A percentile compares a stretch with the other conserved stretches of the same genome.
phyloP scores from a whole-genome alignment of 345 rosid genomes.

The Citropsis articulata region DNA sequence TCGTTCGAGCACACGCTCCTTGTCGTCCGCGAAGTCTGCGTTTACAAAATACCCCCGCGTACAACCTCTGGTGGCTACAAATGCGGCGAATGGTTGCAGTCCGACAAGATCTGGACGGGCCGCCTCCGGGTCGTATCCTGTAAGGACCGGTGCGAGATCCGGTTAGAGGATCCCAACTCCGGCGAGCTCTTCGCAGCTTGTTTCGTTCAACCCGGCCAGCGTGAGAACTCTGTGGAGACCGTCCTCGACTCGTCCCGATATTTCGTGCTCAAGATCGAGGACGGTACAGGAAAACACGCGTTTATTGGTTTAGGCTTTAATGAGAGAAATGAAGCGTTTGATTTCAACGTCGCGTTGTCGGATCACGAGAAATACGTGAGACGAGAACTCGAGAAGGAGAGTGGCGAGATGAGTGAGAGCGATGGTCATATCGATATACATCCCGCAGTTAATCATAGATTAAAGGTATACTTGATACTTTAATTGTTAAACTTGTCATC shows the following conservation, averaged over 20 bases:
- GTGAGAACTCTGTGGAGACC: slow-evolving; percentile 86
- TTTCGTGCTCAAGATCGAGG: slow-evolving; percentile 95
- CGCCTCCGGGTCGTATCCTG: slow-evolving; percentile 94
- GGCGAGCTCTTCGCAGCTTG: slow-evolving; percentile 96
- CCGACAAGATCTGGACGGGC: slow-evolving; percentile 99
- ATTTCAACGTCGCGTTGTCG: slow-evolving; percentile 97
- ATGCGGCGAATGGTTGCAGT: slow-evolving; percentile 98
- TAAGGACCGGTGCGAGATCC: slow-evolving; percentile 97
- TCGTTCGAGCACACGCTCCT: slow-evolving; percentile 89
- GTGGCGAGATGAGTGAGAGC: slow-evolving; percentile 52
- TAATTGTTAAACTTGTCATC: not conserved
- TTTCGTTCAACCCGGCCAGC: slow-evolving; percentile 77
- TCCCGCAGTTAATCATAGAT: slow-evolving; percentile 93
- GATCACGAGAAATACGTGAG: slow-evolving; percentile 92
- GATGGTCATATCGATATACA: slow-evolving; percentile 87
- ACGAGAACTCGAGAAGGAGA: slow-evolving; percentile 79
- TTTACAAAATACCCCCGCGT: slow-evolving; percentile 94
- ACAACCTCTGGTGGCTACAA: slow-evolving; percentile 95
- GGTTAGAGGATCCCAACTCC: slow-evolving; percentile 86
- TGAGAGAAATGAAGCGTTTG: slow-evolving; percentile 97
- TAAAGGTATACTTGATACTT: slow-evolving; percentile 55
- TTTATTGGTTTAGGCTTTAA: slow-evolving; percentile 89
- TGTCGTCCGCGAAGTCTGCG: slow-evolving; percentile 88
- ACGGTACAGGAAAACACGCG: slow-evolving; percentile 92
- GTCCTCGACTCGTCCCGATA: slow-evolving; percentile 97